A percentile compares a stretch with the other conserved stretches of the same genome.
Evolutionary conservation across 805 yeast species (phyloP).

Genomic region (Huiozyma naganishii): DNA sequence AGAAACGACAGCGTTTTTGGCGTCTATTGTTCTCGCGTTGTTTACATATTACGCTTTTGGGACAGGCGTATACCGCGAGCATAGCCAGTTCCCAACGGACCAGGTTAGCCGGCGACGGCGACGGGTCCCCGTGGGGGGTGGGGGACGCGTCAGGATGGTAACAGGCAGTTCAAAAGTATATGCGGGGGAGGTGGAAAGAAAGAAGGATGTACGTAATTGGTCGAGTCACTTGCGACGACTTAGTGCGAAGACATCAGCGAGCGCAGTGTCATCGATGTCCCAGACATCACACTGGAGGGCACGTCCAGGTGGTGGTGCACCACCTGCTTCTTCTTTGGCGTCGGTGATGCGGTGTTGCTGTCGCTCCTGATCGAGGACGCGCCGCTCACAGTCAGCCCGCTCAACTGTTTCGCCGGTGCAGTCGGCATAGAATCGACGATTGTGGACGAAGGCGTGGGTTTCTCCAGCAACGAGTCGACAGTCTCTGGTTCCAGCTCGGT

Average conservation of each 20-base stretch:
- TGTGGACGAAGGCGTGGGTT: conserved; percentile 4
- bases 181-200: too few relatives aligned
- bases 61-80: too few relatives aligned
- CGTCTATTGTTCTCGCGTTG: too few relatives aligned
- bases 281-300: conserved; percentile 8
- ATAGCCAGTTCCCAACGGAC: too few relatives aligned
- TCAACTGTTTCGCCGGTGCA: not conserved
- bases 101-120: too few relatives aligned
- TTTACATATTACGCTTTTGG: too few relatives aligned
- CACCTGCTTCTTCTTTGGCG: conserved; percentile 6
- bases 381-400: conserved; percentile 5
- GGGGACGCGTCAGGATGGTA: not conserved
- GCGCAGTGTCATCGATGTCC: conserved; percentile 8
- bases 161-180: not conserved
- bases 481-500: not conserved
- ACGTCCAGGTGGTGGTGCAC: conserved; percentile 15
- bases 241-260: conserved; percentile 5
- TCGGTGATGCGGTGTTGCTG: conserved; percentile 2
- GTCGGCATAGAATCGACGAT: not conserved
- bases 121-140: not conserved
- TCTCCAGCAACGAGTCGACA: conserved; percentile 5
- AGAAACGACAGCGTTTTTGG: too few relatives aligned
- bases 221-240: too few relatives aligned
- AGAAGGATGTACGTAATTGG: too few relatives aligned
- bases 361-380: conserved; percentile 12